phyloP scores from a whole-genome alignment of 495 filamentous ascomycete species.

The Elaphomyces granulatus region DNA sequence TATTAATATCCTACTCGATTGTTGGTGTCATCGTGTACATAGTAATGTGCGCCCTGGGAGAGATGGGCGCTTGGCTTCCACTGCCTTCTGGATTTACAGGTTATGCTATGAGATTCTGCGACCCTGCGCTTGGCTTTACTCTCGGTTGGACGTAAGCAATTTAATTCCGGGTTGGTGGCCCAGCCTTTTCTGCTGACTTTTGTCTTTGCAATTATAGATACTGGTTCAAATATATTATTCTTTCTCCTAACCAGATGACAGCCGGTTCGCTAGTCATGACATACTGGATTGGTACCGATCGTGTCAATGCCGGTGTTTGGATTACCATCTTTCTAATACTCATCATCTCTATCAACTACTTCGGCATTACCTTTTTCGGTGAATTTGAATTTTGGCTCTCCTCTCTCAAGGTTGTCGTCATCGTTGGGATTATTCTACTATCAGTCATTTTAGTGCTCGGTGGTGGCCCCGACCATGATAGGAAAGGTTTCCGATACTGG shows the following conservation, averaged over 20 bases:
- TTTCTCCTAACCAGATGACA: constrained; percentile 69
- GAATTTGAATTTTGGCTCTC: constrained; percentile 39
- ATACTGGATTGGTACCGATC: constrained; percentile 43
- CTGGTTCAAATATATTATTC: constrained; percentile 56
- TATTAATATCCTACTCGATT: constrained; percentile 53
- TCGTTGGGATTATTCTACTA: constrained; percentile 51
- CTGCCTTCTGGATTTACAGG: constrained; percentile 45
- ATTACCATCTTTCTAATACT: constrained; percentile 39
- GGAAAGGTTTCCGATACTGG: constrained; percentile 71
- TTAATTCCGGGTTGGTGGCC: too few species aligned
- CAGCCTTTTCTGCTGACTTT: background rate
- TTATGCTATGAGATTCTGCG: constrained; percentile 47
- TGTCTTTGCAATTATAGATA: constrained; percentile 18
- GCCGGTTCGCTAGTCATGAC: constrained; percentile 65
- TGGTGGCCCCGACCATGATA: constrained; percentile 55
- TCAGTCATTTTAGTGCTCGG: constrained; percentile 51
- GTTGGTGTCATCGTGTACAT: constrained; percentile 49
- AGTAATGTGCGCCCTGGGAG: constrained; percentile 51
- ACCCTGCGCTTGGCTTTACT: constrained; percentile 55
- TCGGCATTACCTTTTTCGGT: constrained; percentile 34
- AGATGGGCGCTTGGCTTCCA: constrained; percentile 57
- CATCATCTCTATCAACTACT: constrained; percentile 50
- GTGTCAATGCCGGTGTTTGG: constrained; percentile 36
- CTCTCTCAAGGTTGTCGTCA: constrained; percentile 52
- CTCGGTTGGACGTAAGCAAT: constrained; percentile 45